Percentiles rank a stretch among this genome's conserved stretches.
These are phyloP conservation scores for Eucalyptus microcorys DNA, from an alignment of 345 rosid genomes.

Conservation along the genomic window DNA sequence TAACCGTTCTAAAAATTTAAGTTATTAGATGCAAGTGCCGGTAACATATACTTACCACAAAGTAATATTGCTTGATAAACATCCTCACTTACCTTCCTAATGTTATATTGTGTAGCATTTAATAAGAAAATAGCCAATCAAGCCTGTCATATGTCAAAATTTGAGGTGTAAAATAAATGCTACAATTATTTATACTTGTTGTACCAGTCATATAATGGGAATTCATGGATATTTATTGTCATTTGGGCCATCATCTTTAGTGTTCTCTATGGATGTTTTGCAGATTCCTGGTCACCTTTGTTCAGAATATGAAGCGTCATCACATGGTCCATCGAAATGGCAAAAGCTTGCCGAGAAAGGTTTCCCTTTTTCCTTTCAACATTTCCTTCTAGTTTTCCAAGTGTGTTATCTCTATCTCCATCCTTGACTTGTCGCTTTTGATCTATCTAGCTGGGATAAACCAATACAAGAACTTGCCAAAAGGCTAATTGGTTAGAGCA, in stretches of 20 bases:
- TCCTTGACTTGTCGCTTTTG: neutral
- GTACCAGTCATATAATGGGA: neutral
- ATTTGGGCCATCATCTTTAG: neutral
- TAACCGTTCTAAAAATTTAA: too few species aligned
- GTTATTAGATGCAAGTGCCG: too few species aligned
- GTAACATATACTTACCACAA: too few species aligned
- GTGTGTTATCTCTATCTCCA: neutral
- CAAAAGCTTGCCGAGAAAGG: constrained; percentile 81
- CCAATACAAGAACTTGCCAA: constrained; percentile 71
- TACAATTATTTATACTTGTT: neutral
- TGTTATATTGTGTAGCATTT: too few species aligned
- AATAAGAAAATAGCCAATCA: neutral
- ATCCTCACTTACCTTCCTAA: neutral
- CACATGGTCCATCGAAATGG: too few species aligned
- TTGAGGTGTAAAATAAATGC: neutral
- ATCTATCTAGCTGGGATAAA: constrained; percentile 69
- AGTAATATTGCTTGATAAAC: too few species aligned
- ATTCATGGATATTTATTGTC: neutral
- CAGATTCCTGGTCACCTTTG: constrained; percentile 96
- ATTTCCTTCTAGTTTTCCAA: too few species aligned
- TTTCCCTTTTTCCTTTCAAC: neutral
- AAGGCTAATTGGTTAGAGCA: constrained; percentile 66
- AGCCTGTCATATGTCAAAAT: neutral
- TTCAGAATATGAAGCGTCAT: too few species aligned
- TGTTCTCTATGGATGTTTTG: neutral